Evolutionary conservation across 257 asterid species (phyloP).

Genomic region (Solanum chilense): DNA sequence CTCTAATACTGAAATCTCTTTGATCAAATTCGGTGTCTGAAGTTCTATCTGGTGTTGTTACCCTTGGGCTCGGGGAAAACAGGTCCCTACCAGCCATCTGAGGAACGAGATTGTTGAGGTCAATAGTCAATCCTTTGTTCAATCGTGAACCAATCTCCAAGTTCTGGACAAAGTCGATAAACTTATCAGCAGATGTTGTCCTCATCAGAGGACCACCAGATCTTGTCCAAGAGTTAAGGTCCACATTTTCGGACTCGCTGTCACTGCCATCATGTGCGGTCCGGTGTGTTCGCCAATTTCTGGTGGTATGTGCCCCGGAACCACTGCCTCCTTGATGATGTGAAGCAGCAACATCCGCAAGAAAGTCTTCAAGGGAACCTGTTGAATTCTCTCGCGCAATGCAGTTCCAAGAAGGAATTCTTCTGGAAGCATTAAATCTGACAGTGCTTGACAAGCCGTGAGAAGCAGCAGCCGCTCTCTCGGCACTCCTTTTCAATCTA

Average conservation of each 20-base stretch:
- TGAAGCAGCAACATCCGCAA: constrained; percentile 23
- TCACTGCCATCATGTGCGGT: constrained; percentile 44
- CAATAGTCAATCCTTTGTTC: constrained; percentile 8
- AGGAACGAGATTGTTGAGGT: constrained; percentile 3
- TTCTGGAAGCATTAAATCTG: constrained; percentile 51
- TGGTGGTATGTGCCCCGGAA: not conserved
- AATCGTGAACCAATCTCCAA: constrained; percentile 25
- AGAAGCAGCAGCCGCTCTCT: constrained; percentile 52
- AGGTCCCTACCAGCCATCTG: constrained; percentile 1
- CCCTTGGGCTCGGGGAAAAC: constrained; percentile 18
- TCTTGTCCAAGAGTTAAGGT: constrained; percentile 59
- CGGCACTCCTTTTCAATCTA: constrained; percentile 52
- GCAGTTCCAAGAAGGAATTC: constrained; percentile 80
- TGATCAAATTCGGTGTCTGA: constrained; percentile 32
- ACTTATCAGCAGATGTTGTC: constrained; percentile 60
- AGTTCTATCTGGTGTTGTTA: constrained; percentile 26
- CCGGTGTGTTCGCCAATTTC: constrained; percentile 26
- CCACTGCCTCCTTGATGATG: constrained; percentile 19
- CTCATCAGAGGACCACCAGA: constrained; percentile 83
- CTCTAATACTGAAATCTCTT: constrained; percentile 19
- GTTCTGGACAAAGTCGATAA: constrained; percentile 57
- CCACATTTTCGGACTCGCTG: constrained; percentile 56
- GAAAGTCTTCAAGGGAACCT: constrained; percentile 71
- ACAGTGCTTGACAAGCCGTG: constrained; percentile 23
- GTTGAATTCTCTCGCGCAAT: constrained; percentile 70